These are phyloP conservation scores for Alternaria sp. DNA, from an alignment of 2,329 filamentous ascomycete species.

Conservation along the genomic window DNA sequence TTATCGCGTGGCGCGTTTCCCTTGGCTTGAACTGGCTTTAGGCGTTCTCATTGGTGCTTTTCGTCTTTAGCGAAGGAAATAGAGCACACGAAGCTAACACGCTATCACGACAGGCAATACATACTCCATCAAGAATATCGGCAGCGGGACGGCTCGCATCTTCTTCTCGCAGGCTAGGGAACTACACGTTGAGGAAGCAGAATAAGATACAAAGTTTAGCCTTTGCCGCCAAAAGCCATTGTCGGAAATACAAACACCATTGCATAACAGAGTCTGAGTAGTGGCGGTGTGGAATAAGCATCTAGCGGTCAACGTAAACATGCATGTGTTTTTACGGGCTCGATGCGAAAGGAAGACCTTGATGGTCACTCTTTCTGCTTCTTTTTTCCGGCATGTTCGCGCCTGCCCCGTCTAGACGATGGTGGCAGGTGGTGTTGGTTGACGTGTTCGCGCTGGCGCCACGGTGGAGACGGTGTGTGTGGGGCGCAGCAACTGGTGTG, in stretches of 20 bases:
- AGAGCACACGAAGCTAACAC: conserved; percentile 18
- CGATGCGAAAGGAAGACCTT: not conserved
- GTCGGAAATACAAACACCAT: not conserved
- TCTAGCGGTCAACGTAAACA: not conserved
- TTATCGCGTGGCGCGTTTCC: not conserved
- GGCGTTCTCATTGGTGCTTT: not conserved
- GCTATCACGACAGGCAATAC: conserved; percentile 73
- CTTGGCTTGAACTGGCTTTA: not conserved
- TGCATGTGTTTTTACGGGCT: not conserved
- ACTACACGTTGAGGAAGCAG: conserved; percentile 24
- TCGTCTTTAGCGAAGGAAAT: not conserved
- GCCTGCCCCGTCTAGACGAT: not conserved
- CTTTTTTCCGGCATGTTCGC: not conserved
- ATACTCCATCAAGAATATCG: conserved; percentile 88
- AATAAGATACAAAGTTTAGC: not conserved
- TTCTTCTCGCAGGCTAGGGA: conserved; percentile 94
- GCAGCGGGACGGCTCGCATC: conserved; percentile 74
- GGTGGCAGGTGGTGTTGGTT: not conserved
- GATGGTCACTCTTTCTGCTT: not conserved
- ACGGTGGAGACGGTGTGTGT: conserved; percentile 13
- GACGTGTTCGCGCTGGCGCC: conserved; percentile 2
- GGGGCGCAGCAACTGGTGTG: conserved; percentile 2
- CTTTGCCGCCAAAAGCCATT: too few relatives aligned
- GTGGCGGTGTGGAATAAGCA: not conserved
- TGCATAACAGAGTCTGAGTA: not conserved